Conservation (phyloP, 306 rosid genomes). For the Cicer bijugum region DNA sequence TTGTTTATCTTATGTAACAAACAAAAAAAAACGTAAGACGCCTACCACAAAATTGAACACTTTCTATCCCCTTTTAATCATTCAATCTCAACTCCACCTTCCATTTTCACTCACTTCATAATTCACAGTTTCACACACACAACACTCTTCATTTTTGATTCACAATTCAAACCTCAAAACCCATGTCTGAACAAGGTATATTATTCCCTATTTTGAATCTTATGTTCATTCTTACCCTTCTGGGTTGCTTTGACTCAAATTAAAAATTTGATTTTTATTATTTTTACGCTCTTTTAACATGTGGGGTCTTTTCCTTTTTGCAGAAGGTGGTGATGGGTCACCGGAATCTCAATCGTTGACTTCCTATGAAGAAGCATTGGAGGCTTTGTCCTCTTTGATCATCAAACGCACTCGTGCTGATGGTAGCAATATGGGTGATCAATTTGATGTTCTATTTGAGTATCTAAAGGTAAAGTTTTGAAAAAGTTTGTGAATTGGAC, state of each 20-base stretch:
- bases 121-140: not conserved
- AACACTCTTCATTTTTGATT: slow-evolving; percentile 26
- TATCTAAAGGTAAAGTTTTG: slow-evolving; percentile 62
- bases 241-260: slow-evolving; percentile 21
- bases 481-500: slow-evolving; percentile 28
- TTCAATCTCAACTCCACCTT: slow-evolving; percentile 43
- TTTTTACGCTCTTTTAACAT: not conserved
- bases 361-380: slow-evolving; percentile 83
- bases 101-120: slow-evolving; percentile 37
- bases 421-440: slow-evolving; percentile 75
- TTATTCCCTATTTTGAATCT: not conserved
- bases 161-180: slow-evolving; percentile 45
- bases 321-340: slow-evolving; percentile 54
- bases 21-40: not conserved
- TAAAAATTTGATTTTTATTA: slow-evolving; percentile 31
- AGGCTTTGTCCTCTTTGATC: slow-evolving; percentile 83
- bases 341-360: slow-evolving; percentile 48
- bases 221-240: slow-evolving; percentile 18
- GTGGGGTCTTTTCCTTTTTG: slow-evolving; percentile 25
- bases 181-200: slow-evolving; percentile 62
- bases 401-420: slow-evolving; percentile 84
- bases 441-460: slow-evolving; percentile 65
- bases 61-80: slow-evolving; percentile 37
- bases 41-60: slow-evolving; percentile 32
- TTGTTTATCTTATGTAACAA: not conserved